Evolutionary conservation across 225 moss, liverwort and hornwort species (phyloP).

Genomic region (Antitrichia curtipendula): DNA sequence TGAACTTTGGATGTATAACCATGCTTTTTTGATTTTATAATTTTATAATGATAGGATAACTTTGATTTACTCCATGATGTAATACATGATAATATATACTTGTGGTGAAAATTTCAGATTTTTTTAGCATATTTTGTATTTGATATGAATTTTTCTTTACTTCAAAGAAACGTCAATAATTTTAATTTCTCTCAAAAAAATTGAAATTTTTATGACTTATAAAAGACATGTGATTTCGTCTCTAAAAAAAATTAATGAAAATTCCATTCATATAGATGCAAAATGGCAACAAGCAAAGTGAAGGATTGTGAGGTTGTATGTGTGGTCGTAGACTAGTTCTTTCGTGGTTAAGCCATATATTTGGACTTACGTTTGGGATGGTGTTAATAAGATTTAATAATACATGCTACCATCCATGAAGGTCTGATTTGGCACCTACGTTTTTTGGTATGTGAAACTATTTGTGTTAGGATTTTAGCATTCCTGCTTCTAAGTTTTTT

Average conservation of each 20-base stretch:
- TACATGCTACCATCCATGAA: fast-evolving
- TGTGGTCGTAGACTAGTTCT: fast-evolving
- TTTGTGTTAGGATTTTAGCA: too few relatives aligned
- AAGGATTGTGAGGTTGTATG: fast-evolving
- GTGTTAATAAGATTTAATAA: neutral
- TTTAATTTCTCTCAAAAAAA: neutral
- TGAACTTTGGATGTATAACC: neutral
- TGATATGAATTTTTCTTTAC: too few relatives aligned
- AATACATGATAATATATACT: neutral
- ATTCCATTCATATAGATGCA: neutral
- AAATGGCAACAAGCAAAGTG: neutral
- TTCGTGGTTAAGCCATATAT: too few relatives aligned
- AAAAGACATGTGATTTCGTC: neutral
- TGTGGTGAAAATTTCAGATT: neutral
- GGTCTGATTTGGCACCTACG: too few relatives aligned
- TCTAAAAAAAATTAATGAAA: neutral
- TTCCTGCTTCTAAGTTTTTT: too few relatives aligned
- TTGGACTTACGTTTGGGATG: neutral
- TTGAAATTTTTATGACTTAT: neutral
- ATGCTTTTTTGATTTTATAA: neutral
- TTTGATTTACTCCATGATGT: neutral
- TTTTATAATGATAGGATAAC: neutral
- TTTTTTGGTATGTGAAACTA: too few relatives aligned
- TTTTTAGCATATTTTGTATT: neutral
- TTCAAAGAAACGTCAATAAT: neutral